A percentile compares a stretch with the other conserved stretches of the same genome.
phyloP scores from a whole-genome alignment of 2,329 filamentous ascomycete species.

The Neofusicoccum parvum region DNA sequence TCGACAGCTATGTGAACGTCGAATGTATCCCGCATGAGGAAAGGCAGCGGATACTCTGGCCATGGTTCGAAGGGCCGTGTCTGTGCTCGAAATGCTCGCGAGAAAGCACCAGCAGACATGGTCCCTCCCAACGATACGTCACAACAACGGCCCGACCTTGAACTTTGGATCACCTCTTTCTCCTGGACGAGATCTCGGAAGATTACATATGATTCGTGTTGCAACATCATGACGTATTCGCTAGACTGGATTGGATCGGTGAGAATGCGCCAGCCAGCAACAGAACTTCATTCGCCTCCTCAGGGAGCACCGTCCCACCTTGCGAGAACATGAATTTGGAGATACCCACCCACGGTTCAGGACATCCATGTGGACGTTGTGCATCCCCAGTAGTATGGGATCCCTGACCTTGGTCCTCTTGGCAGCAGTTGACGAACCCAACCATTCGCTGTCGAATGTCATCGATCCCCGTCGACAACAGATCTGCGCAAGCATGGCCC shows the following conservation, averaged over 20 bases:
- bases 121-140: background rate
- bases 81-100: constrained; percentile 22
- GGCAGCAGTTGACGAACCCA: background rate
- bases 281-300: background rate
- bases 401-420: background rate
- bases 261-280: background rate
- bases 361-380: background rate
- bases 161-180: background rate
- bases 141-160: background rate
- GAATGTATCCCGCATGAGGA: constrained; percentile 10
- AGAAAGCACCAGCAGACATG: constrained; percentile 1
- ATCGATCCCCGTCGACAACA: background rate
- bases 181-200: background rate
- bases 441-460: background rate
- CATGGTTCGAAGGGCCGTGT: constrained; percentile 26
- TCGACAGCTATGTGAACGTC: constrained; percentile 26
- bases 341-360: too few relatives aligned
- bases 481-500: background rate
- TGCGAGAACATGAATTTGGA: background rate
- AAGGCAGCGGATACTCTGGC: constrained; percentile 23
- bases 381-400: background rate
- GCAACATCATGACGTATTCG: background rate
- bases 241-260: background rate
- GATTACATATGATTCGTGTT: background rate
- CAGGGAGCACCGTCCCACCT: background rate